Percentiles rank a stretch among this genome's conserved stretches.
phyloP scores from a whole-genome alignment of 768 basidiomycete species.

The Leccinum olivaceopallidum region DNA sequence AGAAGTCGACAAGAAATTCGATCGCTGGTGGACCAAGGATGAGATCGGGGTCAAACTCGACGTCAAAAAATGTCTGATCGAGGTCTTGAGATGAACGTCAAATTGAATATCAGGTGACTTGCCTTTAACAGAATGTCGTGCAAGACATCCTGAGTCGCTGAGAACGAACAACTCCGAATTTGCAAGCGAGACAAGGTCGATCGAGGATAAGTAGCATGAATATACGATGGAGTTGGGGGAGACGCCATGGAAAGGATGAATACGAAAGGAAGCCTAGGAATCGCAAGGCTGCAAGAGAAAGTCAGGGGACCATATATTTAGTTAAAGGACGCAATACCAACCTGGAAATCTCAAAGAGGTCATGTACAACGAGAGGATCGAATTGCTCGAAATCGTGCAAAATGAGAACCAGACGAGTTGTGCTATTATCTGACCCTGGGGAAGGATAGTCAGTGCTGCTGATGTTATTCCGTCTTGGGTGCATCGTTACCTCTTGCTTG shows the following conservation, averaged over 20 bases:
- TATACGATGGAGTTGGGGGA: slow-evolving; percentile 52
- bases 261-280: slow-evolving; percentile 58
- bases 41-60: slow-evolving; percentile 57
- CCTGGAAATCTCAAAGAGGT: slow-evolving; percentile 75
- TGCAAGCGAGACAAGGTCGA: slow-evolving; percentile 59
- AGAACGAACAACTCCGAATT: slow-evolving; percentile 50
- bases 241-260: slow-evolving; percentile 64
- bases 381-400: slow-evolving; percentile 78
- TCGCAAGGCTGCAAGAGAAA: slow-evolving; percentile 43
- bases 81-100: neutral
- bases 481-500: slow-evolving; percentile 38
- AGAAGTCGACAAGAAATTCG: slow-evolving; percentile 58
- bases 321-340: slow-evolving; percentile 23
- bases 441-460: neutral
- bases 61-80: slow-evolving; percentile 63
- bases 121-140: slow-evolving; percentile 60
- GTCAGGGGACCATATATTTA: slow-evolving; percentile 1
- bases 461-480: neutral
- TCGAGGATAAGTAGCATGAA: slow-evolving; percentile 61
- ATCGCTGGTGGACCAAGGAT: slow-evolving; percentile 60
- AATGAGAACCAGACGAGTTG: slow-evolving; percentile 52
- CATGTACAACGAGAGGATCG: slow-evolving; percentile 60
- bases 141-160: slow-evolving; percentile 47
- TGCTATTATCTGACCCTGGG: slow-evolving; percentile 17
- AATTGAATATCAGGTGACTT: slow-evolving; percentile 1